Percentiles rank a stretch among this genome's conserved stretches.
Evolutionary conservation across 164 flowering plant species (phyloP).

Genomic region (Stephania japonica): DNA sequence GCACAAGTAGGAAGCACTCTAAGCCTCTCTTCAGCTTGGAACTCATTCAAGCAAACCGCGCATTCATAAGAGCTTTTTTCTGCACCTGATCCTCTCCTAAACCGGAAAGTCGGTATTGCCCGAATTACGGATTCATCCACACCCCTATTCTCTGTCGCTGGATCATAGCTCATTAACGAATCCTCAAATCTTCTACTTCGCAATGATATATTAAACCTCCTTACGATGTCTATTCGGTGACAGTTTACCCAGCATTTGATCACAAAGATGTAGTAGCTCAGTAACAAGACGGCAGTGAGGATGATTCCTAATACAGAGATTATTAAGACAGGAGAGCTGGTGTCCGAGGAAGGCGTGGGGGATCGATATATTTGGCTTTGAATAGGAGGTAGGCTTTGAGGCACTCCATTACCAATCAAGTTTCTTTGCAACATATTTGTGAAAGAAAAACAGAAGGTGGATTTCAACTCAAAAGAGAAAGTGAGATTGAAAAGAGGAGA

Average conservation of each 20-base stretch:
- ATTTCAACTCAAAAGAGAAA: not conserved
- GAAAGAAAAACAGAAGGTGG: not conserved
- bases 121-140: constrained; percentile 67
- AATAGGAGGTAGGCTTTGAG: not conserved
- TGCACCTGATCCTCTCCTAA: constrained; percentile 31
- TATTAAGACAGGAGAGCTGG: constrained; percentile 69
- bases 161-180: constrained; percentile 28
- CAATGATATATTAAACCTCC: constrained; percentile 49
- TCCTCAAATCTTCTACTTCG: constrained; percentile 23
- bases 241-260: constrained; percentile 86
- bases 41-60: constrained; percentile 82
- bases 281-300: constrained; percentile 69
- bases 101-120: constrained; percentile 59
- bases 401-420: not conserved
- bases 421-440: not conserved
- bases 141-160: constrained; percentile 39
- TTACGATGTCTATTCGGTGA: constrained; percentile 46
- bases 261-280: constrained; percentile 82
- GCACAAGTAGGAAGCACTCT: constrained; percentile 64
- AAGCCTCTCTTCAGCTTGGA: constrained; percentile 71
- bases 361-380: not conserved
- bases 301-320: constrained; percentile 74
- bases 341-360: constrained; percentile 28
- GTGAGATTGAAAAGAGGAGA: not conserved
- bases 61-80: constrained; percentile 46